Base-by-base conservation (phyloP, 2,329 filamentous ascomycete species). In the Penicillium polonicum region DNA sequence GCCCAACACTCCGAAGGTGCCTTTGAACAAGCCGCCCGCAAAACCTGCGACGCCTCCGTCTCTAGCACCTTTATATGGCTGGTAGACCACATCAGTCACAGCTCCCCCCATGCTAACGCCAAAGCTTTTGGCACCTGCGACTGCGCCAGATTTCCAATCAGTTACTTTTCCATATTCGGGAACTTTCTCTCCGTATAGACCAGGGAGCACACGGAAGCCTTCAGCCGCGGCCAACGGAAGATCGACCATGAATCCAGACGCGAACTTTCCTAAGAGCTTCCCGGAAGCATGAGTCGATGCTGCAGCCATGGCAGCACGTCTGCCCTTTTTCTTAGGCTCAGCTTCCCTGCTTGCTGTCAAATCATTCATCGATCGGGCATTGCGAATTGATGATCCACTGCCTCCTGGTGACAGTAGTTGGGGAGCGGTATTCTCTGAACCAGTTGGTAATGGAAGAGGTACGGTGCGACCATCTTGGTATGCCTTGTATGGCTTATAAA, bases 141-240 rank as follows among this genome's bases (percentile, higher is more conserved):
- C 46, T 1, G 68, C 65, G 0, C 74, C 76, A 35, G 65, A 70
- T 36, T 71, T 70, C 65, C 68, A 72, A 35, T 73, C 72, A 5
- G 60, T 69, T 3, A 77, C 67, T 2, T 67, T 60, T 0, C 68
- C 70, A 44, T 74, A 64, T 5, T 73, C 60, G 21, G 65, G 60
- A 5, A 72, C 63, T 8, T 72, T 63, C 31, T 76, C 74, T 6
- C 75, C 74, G 49, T 75, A 77, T 8, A 77, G 53, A 23, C 59
- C 67, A 0, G 76, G 76, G 1, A 73, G 61, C 4, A 67, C 67
- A 27, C 69, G 68, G 15, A 78, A 60, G 0, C 74, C 76, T 49
- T 78, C 74, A 1, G 75, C 58, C 4, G 69, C 48, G 0, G 76
- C 74, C 5, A 73, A 62, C 0, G 75, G 75, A 23, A 77, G 53